Base-by-base conservation (phyloP, 1,139 yeast species). In the Wickerhamomyces sp. region DNA sequence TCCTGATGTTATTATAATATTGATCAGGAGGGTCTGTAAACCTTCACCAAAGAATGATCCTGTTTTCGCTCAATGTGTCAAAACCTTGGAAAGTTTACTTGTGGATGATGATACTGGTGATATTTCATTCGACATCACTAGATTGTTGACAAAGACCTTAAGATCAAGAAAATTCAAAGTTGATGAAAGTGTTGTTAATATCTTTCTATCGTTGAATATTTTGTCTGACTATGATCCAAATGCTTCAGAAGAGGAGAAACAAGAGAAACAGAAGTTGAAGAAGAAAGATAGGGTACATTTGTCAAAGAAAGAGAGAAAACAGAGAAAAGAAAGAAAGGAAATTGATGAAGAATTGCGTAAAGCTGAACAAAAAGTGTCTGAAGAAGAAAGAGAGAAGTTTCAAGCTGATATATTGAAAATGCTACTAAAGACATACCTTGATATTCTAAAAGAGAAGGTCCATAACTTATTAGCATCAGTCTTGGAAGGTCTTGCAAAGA, bases 221-320 rank as follows among this genome's bases (percentile, higher is more conserved):
- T 71, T 93, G 47, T 80, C 81, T 35, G 98, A 90, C 63, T 87
- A 89, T 51, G 89, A 87, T 60, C 90, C 95, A 34, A 75, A 78
- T 54, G 71, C 76, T 1, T 67, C 69, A 39, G 69, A 60, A 34
- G 75, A 71, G 37, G 71, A 68, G 39, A 70, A 70, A 29, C 71
- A 71, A 37, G 71, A 67, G 27, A 68, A 66, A 44, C 68, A 69
- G 11, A 84, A 83, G 58, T 45, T 84, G 37, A 83, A 79, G 61
- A 90, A 89, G 72, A 88, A 90, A 63, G 95, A 93, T 62, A 74
- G 97, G 56, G 88, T 87, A 7, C 96, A 91, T 69, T 67, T 91
- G 45, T 83, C 95, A 11, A 93, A 91, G 66, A 87, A 86, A 62
- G 93, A 91, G 66, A 76, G 86, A 55, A 93, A 93, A 60, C 84